Conservation (phyloP, 768 basidiomycete genomes). For the Macrolepiota fuliginosa region DNA sequence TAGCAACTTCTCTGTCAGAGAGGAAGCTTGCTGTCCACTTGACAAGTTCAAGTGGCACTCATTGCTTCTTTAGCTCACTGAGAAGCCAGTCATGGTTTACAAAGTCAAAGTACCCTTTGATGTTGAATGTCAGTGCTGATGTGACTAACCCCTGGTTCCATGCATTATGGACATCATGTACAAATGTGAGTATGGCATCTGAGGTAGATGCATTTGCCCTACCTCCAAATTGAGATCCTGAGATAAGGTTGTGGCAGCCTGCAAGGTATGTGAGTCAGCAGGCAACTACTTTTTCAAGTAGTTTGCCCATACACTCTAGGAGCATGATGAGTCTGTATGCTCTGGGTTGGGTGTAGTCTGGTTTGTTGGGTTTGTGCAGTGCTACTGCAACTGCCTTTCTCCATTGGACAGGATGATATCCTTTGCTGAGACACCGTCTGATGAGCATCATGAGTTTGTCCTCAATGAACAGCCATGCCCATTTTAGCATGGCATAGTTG, state of each 20-base stretch:
- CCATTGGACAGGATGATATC: slow-evolving; percentile 25
- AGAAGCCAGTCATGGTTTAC: slow-evolving; percentile 24
- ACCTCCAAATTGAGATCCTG: slow-evolving; percentile 22
- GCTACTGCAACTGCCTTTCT: slow-evolving; percentile 26
- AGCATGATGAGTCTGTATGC: slow-evolving; percentile 34
- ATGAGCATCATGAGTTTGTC: slow-evolving; percentile 13
- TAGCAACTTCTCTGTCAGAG: slow-evolving; percentile 20
- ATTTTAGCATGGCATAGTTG: slow-evolving; percentile 21
- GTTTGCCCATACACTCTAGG: slow-evolving; percentile 32
- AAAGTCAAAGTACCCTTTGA: slow-evolving; percentile 28
- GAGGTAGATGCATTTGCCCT: slow-evolving; percentile 19
- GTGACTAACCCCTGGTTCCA: slow-evolving; percentile 22
- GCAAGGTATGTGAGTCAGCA: slow-evolving; percentile 21
- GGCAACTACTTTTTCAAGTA: slow-evolving; percentile 26
- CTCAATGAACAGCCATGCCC: slow-evolving; percentile 20
- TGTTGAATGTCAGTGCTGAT: slow-evolving; percentile 26
- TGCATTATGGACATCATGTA: slow-evolving; percentile 22
- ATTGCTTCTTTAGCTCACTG: slow-evolving; percentile 19
- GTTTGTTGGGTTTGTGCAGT: slow-evolving; percentile 32
- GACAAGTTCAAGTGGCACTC: slow-evolving; percentile 18
- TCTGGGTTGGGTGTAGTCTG: slow-evolving; percentile 29
- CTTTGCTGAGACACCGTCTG: slow-evolving; percentile 19
- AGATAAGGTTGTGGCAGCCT: slow-evolving; percentile 22
- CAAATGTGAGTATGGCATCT: slow-evolving; percentile 22
- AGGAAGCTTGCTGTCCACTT: slow-evolving; percentile 25